These are phyloP conservation scores for Coniella lustricola DNA, from an alignment of 2,329 filamentous ascomycete species.

Conservation along the genomic window DNA sequence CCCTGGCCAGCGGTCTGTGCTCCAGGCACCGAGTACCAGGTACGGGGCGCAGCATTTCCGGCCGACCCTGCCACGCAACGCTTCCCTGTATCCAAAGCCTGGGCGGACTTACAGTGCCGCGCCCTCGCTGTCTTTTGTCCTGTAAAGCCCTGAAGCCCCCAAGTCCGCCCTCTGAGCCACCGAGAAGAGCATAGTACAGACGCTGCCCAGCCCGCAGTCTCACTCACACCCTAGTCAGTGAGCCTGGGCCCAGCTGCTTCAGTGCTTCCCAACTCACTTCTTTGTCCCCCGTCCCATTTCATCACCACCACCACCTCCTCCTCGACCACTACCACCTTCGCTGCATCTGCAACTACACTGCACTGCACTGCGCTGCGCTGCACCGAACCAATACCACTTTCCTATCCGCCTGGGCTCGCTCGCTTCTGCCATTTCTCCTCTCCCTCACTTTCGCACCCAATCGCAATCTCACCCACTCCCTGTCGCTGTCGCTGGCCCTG, in stretches of 20 bases:
- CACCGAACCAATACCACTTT: conserved; percentile 2
- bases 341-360: neutral
- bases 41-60: neutral
- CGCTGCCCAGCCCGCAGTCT: too few relatives aligned
- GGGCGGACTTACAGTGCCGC: neutral
- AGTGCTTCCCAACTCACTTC: too few relatives aligned
- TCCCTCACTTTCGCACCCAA: neutral
- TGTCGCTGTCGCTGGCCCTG: too few relatives aligned
- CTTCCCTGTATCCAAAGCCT: too few relatives aligned
- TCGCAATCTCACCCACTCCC: neutral
- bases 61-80: conserved; percentile 4
- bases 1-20: neutral
- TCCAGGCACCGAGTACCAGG: conserved; percentile 1
- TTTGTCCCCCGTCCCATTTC: neutral
- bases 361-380: neutral
- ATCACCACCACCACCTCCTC: conserved; percentile 1
- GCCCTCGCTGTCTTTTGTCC: too few relatives aligned
- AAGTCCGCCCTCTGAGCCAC: too few relatives aligned
- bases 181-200: too few relatives aligned
- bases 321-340: neutral
- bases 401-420: neutral
- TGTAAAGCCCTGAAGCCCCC: too few relatives aligned
- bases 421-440: neutral
- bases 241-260: too few relatives aligned
- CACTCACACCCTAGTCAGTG: too few relatives aligned